Conservation (phyloP, 805 yeast genomes). For the Kluyveromyces aestuarii region DNA sequence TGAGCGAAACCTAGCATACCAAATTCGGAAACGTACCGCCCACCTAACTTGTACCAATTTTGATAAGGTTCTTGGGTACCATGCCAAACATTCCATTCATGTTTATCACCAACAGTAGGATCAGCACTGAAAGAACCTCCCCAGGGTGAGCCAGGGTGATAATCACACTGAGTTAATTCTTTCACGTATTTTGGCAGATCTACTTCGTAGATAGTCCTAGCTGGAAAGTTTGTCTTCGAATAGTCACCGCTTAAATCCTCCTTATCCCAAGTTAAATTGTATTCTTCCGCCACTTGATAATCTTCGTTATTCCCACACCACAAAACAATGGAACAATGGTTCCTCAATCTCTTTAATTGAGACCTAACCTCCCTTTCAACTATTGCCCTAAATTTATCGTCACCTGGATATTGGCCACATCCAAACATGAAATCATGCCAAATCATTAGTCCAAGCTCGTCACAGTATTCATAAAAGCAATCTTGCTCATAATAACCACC, state of each 20-base stretch:
- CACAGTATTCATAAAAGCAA: neutral
- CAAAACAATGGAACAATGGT: slow-evolving; percentile 31
- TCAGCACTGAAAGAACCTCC: slow-evolving; percentile 33
- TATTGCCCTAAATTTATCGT: slow-evolving; percentile 27
- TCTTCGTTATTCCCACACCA: slow-evolving; percentile 38
- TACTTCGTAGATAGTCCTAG: neutral
- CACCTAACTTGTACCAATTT: slow-evolving; percentile 37
- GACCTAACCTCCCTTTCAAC: slow-evolving; percentile 32
- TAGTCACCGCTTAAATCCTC: neutral
- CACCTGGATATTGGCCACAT: slow-evolving; percentile 45
- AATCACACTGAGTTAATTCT: neutral
- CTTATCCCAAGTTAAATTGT: slow-evolving; percentile 6
- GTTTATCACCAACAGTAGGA: slow-evolving; percentile 39
- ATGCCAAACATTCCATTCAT: slow-evolving; percentile 53
- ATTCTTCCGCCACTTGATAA: slow-evolving; percentile 37
- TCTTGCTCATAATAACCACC: neutral
- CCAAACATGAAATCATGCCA: slow-evolving; percentile 56
- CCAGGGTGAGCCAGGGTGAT: slow-evolving; percentile 39
- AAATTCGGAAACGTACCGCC: slow-evolving; percentile 44
- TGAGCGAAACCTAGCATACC: slow-evolving; percentile 44
- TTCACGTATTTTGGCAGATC: neutral
- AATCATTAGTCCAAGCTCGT: slow-evolving; percentile 21
- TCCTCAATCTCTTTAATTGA: slow-evolving; percentile 35
- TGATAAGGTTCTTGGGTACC: slow-evolving; percentile 43
- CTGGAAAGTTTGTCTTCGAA: neutral